Evolutionary conservation across 257 asterid genomes (phyloP).

Genomic region (Oldenlandia corymbosa): DNA sequence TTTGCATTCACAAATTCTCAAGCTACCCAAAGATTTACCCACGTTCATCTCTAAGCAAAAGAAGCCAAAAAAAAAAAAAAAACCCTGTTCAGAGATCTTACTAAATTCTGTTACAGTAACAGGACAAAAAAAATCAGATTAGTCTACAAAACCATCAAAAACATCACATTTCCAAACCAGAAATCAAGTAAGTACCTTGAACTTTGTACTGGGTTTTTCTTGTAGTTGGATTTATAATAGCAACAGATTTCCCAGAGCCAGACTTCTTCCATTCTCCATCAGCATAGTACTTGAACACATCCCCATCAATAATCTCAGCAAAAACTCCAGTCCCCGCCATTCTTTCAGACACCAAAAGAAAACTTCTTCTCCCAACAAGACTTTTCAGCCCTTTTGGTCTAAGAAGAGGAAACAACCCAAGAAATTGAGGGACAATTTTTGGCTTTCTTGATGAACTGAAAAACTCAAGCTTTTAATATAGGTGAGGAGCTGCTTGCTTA

Average conservation of each 20-base stretch:
- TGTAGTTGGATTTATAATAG: slow-evolving; percentile 79
- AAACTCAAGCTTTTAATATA: neutral
- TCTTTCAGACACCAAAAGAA: slow-evolving; percentile 10
- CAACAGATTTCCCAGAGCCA: slow-evolving; percentile 68
- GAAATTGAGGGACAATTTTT: slow-evolving; percentile 13
- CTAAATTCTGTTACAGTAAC: too few species aligned
- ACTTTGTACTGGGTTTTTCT: slow-evolving; percentile 85
- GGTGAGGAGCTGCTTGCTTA: neutral
- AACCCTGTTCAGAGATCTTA: too few species aligned
- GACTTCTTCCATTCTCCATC: slow-evolving; percentile 89
- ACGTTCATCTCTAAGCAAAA: neutral
- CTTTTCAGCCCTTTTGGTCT: neutral
- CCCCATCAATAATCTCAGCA: slow-evolving; percentile 72
- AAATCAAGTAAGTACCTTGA: slow-evolving; percentile 51
- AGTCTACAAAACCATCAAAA: slow-evolving; percentile 1
- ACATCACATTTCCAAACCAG: neutral
- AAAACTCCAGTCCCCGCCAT: slow-evolving; percentile 90
- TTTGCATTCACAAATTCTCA: neutral
- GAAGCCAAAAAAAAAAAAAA: neutral
- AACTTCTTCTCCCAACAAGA: slow-evolving; percentile 10
- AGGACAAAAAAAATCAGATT: neutral
- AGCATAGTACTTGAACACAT: slow-evolving; percentile 63
- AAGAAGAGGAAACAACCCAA: slow-evolving; percentile 5
- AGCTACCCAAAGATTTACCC: neutral
- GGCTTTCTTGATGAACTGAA: neutral